Evolutionary conservation across 371 early-diverging fungal species (phyloP), one percentile per base, ranked within the genome.

Genomic region (Apophysomyces sp.): DNA sequence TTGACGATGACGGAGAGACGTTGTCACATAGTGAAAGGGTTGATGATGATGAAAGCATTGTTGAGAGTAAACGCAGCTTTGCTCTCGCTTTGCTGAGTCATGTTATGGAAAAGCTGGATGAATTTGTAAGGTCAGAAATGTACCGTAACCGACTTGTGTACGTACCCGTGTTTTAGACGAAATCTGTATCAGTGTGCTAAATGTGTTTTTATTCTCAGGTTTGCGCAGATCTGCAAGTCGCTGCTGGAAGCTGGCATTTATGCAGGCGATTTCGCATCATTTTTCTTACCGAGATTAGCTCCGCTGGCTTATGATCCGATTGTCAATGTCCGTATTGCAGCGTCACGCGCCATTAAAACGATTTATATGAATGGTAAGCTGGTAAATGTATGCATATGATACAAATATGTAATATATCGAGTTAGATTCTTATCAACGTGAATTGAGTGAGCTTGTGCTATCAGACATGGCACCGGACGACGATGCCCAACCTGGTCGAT

Each of bases 31-130:
- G 69, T 18, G 62, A 54, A 37, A 73, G 69, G 29, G 69, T 65
- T 31, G 68, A 72, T 34, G 63, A 66, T 1, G 62, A 67, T 5
- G 76, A 68, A 16, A 66, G 56, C 31, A 52, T 41, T 36, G 24
- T 37, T 9, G 72, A 80, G 40, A 80, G 69, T 24, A 71, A 71
- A 27, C 65, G 68, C 9, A 74, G 73, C 32, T 73, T 71, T 57
- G 78, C 77, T 13, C 52, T 76, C 6, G 78, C 77, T 3, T 62
- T 81, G 6, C 31, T 81, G 40, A 76, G 66, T 4, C 76, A 78
- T 64, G 81, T 81, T 13, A 81, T 81, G 81, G 81, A 78, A 39
- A 67, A 72, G 32, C 34, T 81, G 15, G 81, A 81, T 37, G 78
- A 76, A 36, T 76, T 81, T 63, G 77, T 71, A 21, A 61, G 75